Conservation (phyloP, 1,139 yeast genomes). For the Wickerhamiella pararugosa region DNA sequence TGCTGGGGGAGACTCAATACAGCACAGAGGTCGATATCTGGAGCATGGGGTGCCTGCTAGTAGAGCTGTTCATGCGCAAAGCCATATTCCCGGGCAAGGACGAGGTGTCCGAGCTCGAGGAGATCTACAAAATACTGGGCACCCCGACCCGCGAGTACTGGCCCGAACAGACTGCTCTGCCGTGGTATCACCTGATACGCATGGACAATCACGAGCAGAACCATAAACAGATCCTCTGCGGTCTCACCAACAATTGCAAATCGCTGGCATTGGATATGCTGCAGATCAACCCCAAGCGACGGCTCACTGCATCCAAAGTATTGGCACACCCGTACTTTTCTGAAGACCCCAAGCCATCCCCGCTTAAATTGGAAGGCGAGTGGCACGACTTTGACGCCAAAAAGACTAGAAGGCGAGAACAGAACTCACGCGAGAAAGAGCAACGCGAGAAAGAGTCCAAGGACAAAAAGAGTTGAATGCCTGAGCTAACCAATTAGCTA, state of each 20-base stretch:
- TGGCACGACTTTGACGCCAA: constrained; percentile 98
- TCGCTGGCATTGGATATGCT: constrained; percentile 52
- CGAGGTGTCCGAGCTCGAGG: constrained; percentile 67
- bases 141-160: constrained; percentile 64
- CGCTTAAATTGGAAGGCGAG: constrained; percentile 50
- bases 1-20: constrained; percentile 80
- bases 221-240: constrained; percentile 35
- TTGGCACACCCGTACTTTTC: constrained; percentile 51
- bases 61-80: constrained; percentile 59
- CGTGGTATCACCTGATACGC: constrained; percentile 76
- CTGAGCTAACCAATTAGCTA: no score
- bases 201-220: constrained; percentile 38
- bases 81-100: constrained; percentile 83
- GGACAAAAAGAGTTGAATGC: no score
- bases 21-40: constrained; percentile 88
- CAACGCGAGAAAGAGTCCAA: no score
- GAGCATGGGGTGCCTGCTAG: constrained; percentile 89
- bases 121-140: constrained; percentile 74
- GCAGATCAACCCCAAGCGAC: constrained; percentile 47
- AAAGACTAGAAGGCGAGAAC: constrained; percentile 29
- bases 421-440: no score
- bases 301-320: constrained; percentile 51
- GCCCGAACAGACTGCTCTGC: constrained; percentile 63
- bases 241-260: constrained; percentile 38
- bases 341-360: constrained; percentile 49